phyloP scores from a whole-genome alignment of 129 eudicot species.

The Rutidosis leptorrhynchoides region DNA sequence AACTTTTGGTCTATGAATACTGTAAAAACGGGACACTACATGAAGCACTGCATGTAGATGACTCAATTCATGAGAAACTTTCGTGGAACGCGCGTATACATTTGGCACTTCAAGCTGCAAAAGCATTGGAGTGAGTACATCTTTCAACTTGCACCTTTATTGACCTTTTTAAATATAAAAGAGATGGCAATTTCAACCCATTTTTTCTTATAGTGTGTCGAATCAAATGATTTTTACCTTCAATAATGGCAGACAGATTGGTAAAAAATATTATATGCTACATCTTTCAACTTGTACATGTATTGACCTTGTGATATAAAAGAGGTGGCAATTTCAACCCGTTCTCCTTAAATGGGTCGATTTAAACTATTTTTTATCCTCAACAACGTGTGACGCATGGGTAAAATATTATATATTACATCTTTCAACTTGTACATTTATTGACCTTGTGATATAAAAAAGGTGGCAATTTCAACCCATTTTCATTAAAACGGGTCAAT shows the following conservation, averaged over 20 bases:
- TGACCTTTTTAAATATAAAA: neutral
- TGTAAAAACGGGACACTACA: slow-evolving; percentile 65
- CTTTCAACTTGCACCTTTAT: neutral
- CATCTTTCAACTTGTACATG: too few relatives aligned
- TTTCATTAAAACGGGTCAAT: neutral
- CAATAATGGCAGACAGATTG: neutral
- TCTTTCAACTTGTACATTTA: neutral
- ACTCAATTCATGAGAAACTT: slow-evolving; percentile 55
- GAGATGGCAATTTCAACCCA: too few relatives aligned
- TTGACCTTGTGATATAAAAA: neutral
- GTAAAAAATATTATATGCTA: too few relatives aligned
- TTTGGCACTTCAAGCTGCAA: slow-evolving; percentile 78
- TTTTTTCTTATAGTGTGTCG: neutral
- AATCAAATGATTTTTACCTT: neutral
- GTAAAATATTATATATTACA: too few relatives aligned
- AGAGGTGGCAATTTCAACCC: too few relatives aligned
- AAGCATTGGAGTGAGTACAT: slow-evolving; percentile 47
- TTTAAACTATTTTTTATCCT: too few relatives aligned
- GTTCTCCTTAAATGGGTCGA: too few relatives aligned
- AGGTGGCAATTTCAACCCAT: slow-evolving; percentile 4
- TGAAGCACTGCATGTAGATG: slow-evolving; percentile 70
- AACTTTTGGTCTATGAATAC: slow-evolving; percentile 58
- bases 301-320: too few relatives aligned
- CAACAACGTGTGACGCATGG: too few relatives aligned
- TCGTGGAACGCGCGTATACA: slow-evolving; percentile 72